These are phyloP conservation scores for Nissolia schottii DNA, from an alignment of 306 rosid genomes.

Conservation along the genomic window DNA sequence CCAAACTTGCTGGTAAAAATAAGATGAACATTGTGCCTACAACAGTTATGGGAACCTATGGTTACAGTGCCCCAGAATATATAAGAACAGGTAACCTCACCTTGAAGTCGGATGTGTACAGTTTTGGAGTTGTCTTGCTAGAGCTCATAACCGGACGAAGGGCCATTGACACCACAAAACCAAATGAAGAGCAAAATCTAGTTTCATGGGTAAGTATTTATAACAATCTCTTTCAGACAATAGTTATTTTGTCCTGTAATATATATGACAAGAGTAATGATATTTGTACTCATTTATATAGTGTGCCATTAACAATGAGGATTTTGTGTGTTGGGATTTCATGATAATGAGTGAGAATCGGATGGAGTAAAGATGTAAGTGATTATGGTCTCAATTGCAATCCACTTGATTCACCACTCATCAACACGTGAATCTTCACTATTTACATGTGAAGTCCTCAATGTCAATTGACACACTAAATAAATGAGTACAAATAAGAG, in stretches of 20 bases:
- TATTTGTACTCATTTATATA: no score
- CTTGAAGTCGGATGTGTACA: slow-evolving; percentile 74
- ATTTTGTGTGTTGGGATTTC: no score
- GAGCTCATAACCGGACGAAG: slow-evolving; percentile 88
- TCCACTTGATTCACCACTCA: no score
- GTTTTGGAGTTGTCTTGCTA: slow-evolving; percentile 77
- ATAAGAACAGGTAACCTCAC: slow-evolving; percentile 63
- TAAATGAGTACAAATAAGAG: no score
- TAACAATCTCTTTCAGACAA: neutral
- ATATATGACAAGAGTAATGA: no score
- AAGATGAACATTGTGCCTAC: slow-evolving; percentile 47
- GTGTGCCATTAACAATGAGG: no score
- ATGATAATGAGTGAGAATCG: no score
- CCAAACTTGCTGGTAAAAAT: slow-evolving; percentile 57
- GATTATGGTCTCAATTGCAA: no score
- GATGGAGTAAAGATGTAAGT: no score
- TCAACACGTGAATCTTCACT: no score
- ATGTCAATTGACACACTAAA: no score
- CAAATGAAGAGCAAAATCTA: slow-evolving; percentile 73
- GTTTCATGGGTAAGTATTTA: slow-evolving; percentile 69
- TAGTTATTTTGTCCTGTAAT: neutral
- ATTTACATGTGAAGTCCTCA: no score
- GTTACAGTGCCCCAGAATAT: slow-evolving; percentile 86
- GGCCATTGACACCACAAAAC: slow-evolving; percentile 64
- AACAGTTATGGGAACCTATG: slow-evolving; percentile 79